These are phyloP conservation scores for Trapa incisa DNA, from an alignment of 345 rosid genomes.

Conservation along the genomic window DNA sequence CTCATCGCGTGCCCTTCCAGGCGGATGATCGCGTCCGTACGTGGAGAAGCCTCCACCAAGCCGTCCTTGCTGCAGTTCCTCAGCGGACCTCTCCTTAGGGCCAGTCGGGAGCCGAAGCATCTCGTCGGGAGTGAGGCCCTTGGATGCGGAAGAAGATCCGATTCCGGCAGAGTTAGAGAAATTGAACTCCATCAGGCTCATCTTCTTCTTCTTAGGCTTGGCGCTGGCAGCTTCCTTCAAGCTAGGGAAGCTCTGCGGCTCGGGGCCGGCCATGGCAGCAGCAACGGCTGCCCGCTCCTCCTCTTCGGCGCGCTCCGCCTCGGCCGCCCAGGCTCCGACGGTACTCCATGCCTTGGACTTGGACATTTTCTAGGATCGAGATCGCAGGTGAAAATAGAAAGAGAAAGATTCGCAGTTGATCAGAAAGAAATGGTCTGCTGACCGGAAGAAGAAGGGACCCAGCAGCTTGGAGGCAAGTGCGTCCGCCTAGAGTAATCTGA, in stretches of 20 bases:
- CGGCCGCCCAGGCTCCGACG: constrained; percentile 94
- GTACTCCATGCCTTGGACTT: constrained; percentile 60
- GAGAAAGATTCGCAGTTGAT: neutral
- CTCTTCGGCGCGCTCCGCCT: constrained; percentile 69
- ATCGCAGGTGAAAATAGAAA: constrained; percentile 7
- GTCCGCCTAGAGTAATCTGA: neutral
- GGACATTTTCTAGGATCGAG: constrained; percentile 30
- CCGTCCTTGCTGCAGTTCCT: constrained; percentile 74
- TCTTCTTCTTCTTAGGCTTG: constrained; percentile 79
- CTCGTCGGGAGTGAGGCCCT: constrained; percentile 64
- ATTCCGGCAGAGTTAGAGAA: constrained; percentile 17
- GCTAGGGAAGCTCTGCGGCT: constrained; percentile 64
- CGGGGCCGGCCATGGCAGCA: constrained; percentile 22
- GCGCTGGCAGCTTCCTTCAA: constrained; percentile 50
- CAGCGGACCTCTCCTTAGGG: constrained; percentile 83
- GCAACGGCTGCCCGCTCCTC: constrained; percentile 38
- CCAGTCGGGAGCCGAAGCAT: constrained; percentile 79
- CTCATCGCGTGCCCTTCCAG: constrained; percentile 31
- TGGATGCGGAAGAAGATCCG: constrained; percentile 10
- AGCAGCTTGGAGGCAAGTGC: neutral
- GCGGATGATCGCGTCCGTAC: constrained; percentile 40
- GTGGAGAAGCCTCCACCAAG: constrained; percentile 74
- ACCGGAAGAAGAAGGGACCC: neutral
- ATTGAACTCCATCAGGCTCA: constrained; percentile 51
- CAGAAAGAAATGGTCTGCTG: constrained; percentile 6